phyloP scores from a whole-genome alignment of 208 protist species.

The Vickermania ingenoplastis region DNA sequence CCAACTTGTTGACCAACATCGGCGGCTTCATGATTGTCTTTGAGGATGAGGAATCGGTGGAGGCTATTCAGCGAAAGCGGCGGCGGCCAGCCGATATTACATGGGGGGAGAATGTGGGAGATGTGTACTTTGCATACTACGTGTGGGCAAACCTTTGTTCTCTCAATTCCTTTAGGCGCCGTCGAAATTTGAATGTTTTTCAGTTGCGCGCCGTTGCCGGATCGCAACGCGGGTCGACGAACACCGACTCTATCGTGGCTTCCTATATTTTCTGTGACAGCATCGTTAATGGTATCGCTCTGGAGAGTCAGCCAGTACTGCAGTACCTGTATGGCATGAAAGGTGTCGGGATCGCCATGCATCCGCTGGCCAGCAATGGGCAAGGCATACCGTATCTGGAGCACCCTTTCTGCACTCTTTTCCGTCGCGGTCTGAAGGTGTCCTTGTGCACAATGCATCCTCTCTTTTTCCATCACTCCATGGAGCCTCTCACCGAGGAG shows the following conservation, averaged over 20 bases:
- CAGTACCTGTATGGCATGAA: constrained; percentile 97
- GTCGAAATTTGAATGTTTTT: constrained; percentile 87
- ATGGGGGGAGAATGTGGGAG: constrained; percentile 92
- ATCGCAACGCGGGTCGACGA: constrained; percentile 8
- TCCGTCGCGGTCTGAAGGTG: constrained; percentile 92
- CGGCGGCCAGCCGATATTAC: constrained; percentile 91
- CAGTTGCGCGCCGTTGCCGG: constrained; percentile 91
- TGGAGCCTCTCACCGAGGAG: constrained; percentile 78
- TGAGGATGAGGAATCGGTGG: constrained; percentile 88
- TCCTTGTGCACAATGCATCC: constrained; percentile 91
- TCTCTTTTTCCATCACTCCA: constrained; percentile 93
- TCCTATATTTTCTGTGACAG: constrained; percentile 81
- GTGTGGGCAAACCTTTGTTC: constrained; percentile 96
- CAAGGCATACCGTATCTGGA: constrained; percentile 91
- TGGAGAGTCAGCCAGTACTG: constrained; percentile 87
- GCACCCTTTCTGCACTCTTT: constrained; percentile 91
- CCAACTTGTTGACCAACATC: constrained; percentile 88
- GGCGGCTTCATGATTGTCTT: constrained; percentile 94
- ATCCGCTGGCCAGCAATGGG: constrained; percentile 95
- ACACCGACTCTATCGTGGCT: constrained; percentile 52
- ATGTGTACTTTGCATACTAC: constrained; percentile 90
- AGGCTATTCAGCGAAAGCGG: constrained; percentile 60
- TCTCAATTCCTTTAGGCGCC: constrained; percentile 92
- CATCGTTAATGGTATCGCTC: constrained; percentile 92
- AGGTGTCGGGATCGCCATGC: constrained; percentile 95